A percentile compares a stretch with the other conserved stretches of the same genome.
phyloP scores from a whole-genome alignment of 805 yeast genomes.

The Candida corydali region DNA sequence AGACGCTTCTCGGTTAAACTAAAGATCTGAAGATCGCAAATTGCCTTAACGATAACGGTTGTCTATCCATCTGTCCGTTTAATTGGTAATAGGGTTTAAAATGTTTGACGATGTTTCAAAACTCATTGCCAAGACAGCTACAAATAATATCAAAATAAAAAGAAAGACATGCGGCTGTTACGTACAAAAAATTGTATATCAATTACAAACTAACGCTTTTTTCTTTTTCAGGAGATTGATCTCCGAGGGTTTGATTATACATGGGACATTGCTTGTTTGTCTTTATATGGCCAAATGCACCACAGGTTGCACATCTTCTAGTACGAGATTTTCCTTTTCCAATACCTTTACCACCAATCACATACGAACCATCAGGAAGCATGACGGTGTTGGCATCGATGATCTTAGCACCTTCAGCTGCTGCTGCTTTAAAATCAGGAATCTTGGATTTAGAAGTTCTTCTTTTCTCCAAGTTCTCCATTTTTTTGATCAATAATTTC shows the following conservation, averaged over 20 bases:
- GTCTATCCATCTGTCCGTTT: no score
- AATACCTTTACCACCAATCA: slow-evolving; percentile 60
- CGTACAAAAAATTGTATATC: no score
- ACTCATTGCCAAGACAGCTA: no score
- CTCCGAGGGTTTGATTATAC: slow-evolving; percentile 44
- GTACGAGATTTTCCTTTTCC: slow-evolving; percentile 71
- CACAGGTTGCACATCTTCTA: slow-evolving; percentile 91
- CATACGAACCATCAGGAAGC: slow-evolving; percentile 41
- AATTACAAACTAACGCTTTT: not conserved
- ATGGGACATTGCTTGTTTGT: slow-evolving; percentile 91
- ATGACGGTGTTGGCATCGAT: slow-evolving; percentile 41
- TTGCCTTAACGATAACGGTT: no score
- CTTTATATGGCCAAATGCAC: slow-evolving; percentile 90
- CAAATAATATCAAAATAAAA: no score
- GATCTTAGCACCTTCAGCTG: slow-evolving; percentile 40
- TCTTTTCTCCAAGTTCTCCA: slow-evolving; percentile 78
- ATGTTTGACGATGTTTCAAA: no score
- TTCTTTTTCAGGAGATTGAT: not conserved
- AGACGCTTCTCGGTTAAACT: no score
- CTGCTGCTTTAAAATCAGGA: slow-evolving; percentile 34
- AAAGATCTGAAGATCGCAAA: no score
- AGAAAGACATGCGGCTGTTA: no score
- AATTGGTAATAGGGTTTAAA: no score
- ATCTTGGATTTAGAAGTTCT: slow-evolving; percentile 32
- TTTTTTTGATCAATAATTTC: slow-evolving; percentile 73